Percentiles rank a stretch among this genome's conserved stretches.
These are phyloP conservation scores for Laburnicola sp. DNA, from an alignment of 2,329 filamentous ascomycete species.

Conservation along the genomic window DNA sequence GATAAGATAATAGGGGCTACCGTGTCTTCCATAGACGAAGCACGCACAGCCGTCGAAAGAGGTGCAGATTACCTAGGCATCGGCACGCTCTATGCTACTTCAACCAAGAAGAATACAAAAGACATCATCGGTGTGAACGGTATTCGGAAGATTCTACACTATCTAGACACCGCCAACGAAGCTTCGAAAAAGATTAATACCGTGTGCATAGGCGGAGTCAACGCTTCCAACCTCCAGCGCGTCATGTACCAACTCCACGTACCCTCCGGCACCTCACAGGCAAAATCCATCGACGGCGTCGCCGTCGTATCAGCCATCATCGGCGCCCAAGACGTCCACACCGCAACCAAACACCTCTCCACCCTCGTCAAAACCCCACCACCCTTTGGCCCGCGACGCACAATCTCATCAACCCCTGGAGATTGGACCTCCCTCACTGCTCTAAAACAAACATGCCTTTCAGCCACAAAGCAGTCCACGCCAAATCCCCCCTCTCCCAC, in stretches of 20 bases:
- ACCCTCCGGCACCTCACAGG: slow-evolving; percentile 25
- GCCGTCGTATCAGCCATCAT: slow-evolving; percentile 91
- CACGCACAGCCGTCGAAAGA: slow-evolving; percentile 67
- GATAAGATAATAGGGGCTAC: slow-evolving; percentile 87
- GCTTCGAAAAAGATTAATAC: slow-evolving; percentile 47
- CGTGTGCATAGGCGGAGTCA: slow-evolving; percentile 90
- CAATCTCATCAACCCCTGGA: slow-evolving; percentile 15
- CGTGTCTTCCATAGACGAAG: slow-evolving; percentile 74
- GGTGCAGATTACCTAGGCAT: slow-evolving; percentile 93
- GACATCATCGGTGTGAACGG: slow-evolving; percentile 75
- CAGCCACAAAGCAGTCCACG: slow-evolving; percentile 61
- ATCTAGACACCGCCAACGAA: slow-evolving; percentile 54
- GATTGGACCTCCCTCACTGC: slow-evolving; percentile 6
- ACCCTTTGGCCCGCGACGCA: slow-evolving; percentile 28
- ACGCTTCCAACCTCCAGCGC: slow-evolving; percentile 71
- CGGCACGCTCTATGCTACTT: slow-evolving; percentile 83
- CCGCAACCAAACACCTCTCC: slow-evolving; percentile 63
- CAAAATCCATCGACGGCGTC: slow-evolving; percentile 73
- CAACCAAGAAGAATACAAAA: slow-evolving; percentile 83
- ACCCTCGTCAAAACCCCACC: slow-evolving; percentile 54
- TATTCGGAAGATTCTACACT: slow-evolving; percentile 65
- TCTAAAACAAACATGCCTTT: slow-evolving; percentile 23
- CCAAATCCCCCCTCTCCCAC: slow-evolving; percentile 74
- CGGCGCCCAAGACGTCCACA: slow-evolving; percentile 67
- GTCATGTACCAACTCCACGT: slow-evolving; percentile 71